Conservation (phyloP, 2,329 filamentous ascomycete genomes). For the Cercospora nicotianae region DNA sequence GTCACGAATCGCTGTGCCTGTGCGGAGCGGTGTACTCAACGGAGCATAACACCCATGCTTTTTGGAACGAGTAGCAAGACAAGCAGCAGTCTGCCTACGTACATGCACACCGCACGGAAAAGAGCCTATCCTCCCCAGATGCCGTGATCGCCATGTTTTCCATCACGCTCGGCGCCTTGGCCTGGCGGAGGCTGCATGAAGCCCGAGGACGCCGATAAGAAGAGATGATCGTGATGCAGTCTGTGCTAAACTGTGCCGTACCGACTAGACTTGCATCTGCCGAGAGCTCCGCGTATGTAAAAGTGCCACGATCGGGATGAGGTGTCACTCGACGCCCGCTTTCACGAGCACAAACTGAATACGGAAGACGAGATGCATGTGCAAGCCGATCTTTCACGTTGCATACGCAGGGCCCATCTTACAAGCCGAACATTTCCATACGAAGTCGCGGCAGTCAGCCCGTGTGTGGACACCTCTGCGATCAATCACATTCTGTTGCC, state of each 20-base stretch:
- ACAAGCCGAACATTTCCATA: background rate
- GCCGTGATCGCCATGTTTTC: background rate
- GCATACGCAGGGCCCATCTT: background rate
- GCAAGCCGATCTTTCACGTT: background rate
- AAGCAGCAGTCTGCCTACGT: background rate
- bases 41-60: background rate
- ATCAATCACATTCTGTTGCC: background rate
- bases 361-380: background rate
- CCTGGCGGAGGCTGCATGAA: background rate
- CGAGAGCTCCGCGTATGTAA: background rate
- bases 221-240: background rate
- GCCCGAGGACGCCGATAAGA: background rate
- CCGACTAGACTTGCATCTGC: background rate
- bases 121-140: background rate
- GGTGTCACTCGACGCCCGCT: background rate
- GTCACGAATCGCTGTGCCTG: constrained; percentile 1
- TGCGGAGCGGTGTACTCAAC: background rate
- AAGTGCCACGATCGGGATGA: background rate
- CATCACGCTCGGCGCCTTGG: background rate
- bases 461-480: background rate
- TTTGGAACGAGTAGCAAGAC: constrained; percentile 8
- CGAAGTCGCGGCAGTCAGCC: background rate
- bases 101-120: constrained; percentile 1
- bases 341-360: background rate
- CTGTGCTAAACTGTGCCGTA: background rate